Evolutionary conservation across 805 yeast species (phyloP).

Genomic region (Candida loeiensis): DNA sequence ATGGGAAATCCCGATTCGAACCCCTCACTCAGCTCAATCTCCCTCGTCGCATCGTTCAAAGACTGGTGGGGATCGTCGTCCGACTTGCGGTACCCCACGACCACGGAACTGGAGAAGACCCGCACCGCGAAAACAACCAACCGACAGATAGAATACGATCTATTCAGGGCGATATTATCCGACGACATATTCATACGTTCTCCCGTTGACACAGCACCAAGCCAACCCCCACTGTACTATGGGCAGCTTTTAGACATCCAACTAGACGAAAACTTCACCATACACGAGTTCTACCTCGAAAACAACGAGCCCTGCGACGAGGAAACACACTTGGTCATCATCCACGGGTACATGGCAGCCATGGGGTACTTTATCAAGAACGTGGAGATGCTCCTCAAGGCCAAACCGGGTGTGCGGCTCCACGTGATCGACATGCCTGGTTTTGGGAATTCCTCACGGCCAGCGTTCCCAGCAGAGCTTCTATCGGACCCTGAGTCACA

Average conservation of each 20-base stretch:
- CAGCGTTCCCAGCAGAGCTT: constrained; percentile 33
- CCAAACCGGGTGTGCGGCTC: constrained; percentile 30
- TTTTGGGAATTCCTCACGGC: constrained; percentile 42
- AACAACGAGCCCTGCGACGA: constrained; percentile 17
- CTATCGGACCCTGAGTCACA: constrained; percentile 18
- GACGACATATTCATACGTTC: constrained; percentile 21
- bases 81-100: constrained; percentile 19
- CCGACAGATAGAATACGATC: constrained; percentile 29
- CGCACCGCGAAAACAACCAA: constrained; percentile 23
- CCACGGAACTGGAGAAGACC: constrained; percentile 1
- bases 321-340: constrained; percentile 26
- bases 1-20: constrained; percentile 23
- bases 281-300: constrained; percentile 36
- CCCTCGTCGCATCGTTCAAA: constrained; percentile 22
- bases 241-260: constrained; percentile 30
- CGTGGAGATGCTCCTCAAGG: constrained; percentile 27
- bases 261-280: constrained; percentile 24
- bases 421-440: constrained; percentile 44
- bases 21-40: constrained; percentile 17
- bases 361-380: constrained; percentile 40
- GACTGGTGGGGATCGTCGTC: constrained; percentile 40
- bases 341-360: constrained; percentile 47
- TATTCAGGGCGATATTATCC: constrained; percentile 32
- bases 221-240: too few relatives aligned
- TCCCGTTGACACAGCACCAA: neutral